A percentile compares a stretch with the other conserved stretches of the same genome.
phyloP scores from a whole-genome alignment of 805 yeast genomes.

The Pichia cabralensis region DNA sequence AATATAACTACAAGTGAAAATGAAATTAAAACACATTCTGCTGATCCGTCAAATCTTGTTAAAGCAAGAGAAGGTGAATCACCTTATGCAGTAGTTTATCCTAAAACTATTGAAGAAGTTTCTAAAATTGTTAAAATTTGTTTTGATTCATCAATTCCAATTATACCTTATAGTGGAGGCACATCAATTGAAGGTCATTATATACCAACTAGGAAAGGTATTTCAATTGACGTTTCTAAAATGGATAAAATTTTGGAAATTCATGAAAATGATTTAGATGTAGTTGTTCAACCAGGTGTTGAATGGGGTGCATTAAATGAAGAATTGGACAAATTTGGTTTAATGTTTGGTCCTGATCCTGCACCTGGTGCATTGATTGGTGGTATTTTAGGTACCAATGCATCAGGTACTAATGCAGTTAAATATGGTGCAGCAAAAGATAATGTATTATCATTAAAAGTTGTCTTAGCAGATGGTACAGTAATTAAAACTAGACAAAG shows the following conservation, averaged over 20 bases:
- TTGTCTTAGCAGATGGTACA: conserved; percentile 75
- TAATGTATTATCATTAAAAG: conserved; percentile 56
- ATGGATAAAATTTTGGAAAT: conserved; percentile 51
- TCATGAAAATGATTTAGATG: conserved; percentile 57
- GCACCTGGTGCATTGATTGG: conserved; percentile 76
- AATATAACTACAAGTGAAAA: conserved; percentile 33
- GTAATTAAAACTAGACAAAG: conserved; percentile 63
- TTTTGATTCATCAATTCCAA: conserved; percentile 51
- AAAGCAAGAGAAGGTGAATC: conserved; percentile 20
- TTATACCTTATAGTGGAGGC: conserved; percentile 68
- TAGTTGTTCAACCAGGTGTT: conserved; percentile 70
- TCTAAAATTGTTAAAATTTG: conserved; percentile 55
- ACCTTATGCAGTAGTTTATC: conserved; percentile 45
- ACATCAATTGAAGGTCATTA: conserved; percentile 75
- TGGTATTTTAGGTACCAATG: conserved; percentile 67
- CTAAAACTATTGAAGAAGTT: conserved; percentile 55
- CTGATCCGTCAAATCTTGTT: conserved; percentile 25
- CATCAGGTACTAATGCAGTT: conserved; percentile 74
- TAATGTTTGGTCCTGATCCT: conserved; percentile 65
- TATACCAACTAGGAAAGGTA: conserved; percentile 56
- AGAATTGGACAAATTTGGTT: conserved; percentile 35
- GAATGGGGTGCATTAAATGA: conserved; percentile 67
- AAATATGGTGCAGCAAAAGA: conserved; percentile 74
- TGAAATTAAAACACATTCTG: conserved; percentile 24
- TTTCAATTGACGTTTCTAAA: conserved; percentile 48